These are phyloP conservation scores for Mycena chlorophos DNA, from an alignment of 768 basidiomycete species.

Conservation along the genomic window DNA sequence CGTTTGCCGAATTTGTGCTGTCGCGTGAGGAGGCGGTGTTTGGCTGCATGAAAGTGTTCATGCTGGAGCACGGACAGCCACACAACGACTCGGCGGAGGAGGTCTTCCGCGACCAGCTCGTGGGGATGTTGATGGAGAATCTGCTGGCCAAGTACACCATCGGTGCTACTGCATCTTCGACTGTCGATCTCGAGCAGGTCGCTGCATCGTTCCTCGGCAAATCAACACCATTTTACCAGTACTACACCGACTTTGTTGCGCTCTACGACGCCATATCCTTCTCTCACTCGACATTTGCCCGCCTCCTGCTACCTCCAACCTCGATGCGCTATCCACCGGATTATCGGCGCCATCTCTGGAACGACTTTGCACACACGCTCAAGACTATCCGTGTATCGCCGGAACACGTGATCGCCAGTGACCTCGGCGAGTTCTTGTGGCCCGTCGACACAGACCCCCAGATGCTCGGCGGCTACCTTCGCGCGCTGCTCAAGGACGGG, in stretches of 20 bases:
- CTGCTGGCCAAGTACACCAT: conserved; percentile 58
- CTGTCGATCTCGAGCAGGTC: conserved; percentile 50
- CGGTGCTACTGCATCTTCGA: conserved; percentile 26
- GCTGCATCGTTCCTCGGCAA: conserved; percentile 61
- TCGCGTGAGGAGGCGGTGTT: conserved; percentile 63
- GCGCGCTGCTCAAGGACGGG: conserved; percentile 48
- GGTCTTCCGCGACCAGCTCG: conserved; percentile 76
- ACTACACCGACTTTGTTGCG: conserved; percentile 86
- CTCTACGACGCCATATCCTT: conserved; percentile 94
- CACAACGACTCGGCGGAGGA: conserved; percentile 55
- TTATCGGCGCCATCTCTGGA: conserved; percentile 84
- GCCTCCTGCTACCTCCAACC: conserved; percentile 73
- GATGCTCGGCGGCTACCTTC: conserved; percentile 63
- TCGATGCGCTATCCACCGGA: conserved; percentile 77
- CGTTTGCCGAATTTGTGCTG: conserved; percentile 43
- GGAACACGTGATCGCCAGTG: conserved; percentile 52
- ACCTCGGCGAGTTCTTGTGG: conserved; percentile 64
- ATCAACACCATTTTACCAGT: conserved; percentile 85
- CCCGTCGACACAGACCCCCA: conserved; percentile 66
- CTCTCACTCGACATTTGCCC: conserved; percentile 71
- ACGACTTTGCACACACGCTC: conserved; percentile 69
- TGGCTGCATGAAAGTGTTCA: conserved; percentile 89
- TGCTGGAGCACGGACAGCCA: conserved; percentile 86
- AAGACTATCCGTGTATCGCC: conserved; percentile 55
- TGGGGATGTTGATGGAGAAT: conserved; percentile 58